phyloP scores from a whole-genome alignment of 2,329 filamentous ascomycete species.

The Metarhizium humberi region DNA sequence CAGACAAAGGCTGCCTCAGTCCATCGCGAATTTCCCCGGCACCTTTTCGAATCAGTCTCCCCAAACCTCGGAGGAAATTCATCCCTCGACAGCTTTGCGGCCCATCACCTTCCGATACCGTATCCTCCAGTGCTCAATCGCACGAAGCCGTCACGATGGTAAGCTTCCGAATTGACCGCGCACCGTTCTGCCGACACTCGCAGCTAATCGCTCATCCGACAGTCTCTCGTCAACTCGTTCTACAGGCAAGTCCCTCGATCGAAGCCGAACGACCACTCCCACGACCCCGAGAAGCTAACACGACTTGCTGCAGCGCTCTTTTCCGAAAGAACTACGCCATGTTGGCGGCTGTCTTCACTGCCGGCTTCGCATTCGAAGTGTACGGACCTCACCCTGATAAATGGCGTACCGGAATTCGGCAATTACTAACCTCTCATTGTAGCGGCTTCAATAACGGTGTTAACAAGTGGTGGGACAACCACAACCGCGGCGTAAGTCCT shows the following conservation, averaged over 20 bases:
- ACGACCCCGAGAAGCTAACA: constrained; percentile 16
- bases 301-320: constrained; percentile 50
- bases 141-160: constrained; percentile 27
- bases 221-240: constrained; percentile 25
- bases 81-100: constrained; percentile 17
- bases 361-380: constrained; percentile 91
- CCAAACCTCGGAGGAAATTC: constrained; percentile 18
- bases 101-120: constrained; percentile 15
- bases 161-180: constrained; percentile 9
- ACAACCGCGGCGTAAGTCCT: constrained; percentile 81
- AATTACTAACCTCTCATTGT: constrained; percentile 22
- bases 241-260: constrained; percentile 28
- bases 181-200: constrained; percentile 3
- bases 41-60: constrained; percentile 9
- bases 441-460: constrained; percentile 78
- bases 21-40: constrained; percentile 17
- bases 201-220: constrained; percentile 26
- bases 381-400: constrained; percentile 39
- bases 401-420: constrained; percentile 7
- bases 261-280: constrained; percentile 9
- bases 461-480: constrained; percentile 79
- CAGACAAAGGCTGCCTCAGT: constrained; percentile 21
- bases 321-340: constrained; percentile 85
- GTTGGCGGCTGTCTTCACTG: constrained; percentile 75
- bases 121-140: constrained; percentile 19